These are phyloP conservation scores for Trichoderma sp. DNA, from an alignment of 2,329 filamentous ascomycete species.

Conservation along the genomic window DNA sequence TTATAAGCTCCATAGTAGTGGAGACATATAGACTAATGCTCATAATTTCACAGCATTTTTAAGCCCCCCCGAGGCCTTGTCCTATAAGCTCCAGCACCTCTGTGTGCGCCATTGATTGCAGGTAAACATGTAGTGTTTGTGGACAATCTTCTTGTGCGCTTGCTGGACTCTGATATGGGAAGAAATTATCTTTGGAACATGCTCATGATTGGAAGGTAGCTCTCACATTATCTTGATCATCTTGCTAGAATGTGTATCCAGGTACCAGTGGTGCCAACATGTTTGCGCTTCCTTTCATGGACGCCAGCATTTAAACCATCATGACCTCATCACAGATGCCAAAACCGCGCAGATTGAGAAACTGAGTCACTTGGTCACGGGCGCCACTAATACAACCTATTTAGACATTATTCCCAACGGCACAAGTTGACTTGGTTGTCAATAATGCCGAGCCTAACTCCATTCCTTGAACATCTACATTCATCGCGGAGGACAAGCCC, in stretches of 20 bases:
- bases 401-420: background rate
- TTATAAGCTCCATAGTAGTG: too few relatives aligned
- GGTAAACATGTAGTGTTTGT: background rate
- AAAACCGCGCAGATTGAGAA: constrained; percentile 1
- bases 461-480: background rate
- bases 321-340: background rate
- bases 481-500: background rate
- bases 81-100: too few relatives aligned
- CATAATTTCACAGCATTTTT: too few relatives aligned
- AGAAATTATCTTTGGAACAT: background rate
- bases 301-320: constrained; percentile 8
- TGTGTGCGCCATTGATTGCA: too few relatives aligned
- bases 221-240: too few relatives aligned
- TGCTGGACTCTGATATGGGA: background rate
- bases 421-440: background rate
- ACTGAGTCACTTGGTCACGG: background rate
- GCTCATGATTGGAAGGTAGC: background rate
- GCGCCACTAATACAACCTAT: background rate
- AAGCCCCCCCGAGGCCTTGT: too few relatives aligned
- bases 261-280: constrained; percentile 3
- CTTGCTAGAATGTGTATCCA: background rate
- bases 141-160: background rate
- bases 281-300: background rate
- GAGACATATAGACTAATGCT: too few relatives aligned
- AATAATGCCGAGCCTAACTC: background rate